These are phyloP conservation scores for Trichocladium uniseriatum DNA, from an alignment of 495 filamentous ascomycete species.

Conservation along the genomic window DNA sequence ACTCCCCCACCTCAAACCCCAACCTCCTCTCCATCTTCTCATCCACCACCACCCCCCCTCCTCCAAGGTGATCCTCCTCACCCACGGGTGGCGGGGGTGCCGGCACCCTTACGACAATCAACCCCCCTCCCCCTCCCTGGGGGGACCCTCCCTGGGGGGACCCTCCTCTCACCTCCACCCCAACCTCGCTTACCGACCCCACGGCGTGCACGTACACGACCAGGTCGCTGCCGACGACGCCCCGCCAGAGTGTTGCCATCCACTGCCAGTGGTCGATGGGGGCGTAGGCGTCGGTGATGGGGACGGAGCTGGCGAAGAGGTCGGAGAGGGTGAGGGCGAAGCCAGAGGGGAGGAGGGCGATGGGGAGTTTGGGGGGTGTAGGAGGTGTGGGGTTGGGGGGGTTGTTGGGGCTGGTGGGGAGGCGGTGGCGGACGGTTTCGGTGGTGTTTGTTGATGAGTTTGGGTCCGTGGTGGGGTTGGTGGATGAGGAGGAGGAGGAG, in stretches of 20 bases:
- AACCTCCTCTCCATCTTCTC: constrained; percentile 61
- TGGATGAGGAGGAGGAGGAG: background rate
- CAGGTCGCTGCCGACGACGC: constrained; percentile 76
- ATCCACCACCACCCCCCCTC: constrained; percentile 38
- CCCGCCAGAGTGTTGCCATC: constrained; percentile 92
- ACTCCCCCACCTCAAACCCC: constrained; percentile 78
- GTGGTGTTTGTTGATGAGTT: background rate
- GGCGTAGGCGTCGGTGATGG: constrained; percentile 67
- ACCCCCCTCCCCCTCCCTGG: constrained; percentile 42
- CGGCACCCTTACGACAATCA: constrained; percentile 30
- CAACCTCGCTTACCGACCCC: background rate
- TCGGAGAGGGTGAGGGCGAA: constrained; percentile 73
- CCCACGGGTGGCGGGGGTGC: too few relatives aligned
- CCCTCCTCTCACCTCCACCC: too few relatives aligned
- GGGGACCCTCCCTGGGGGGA: too few relatives aligned
- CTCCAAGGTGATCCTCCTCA: too few relatives aligned
- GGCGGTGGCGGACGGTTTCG: too few relatives aligned
- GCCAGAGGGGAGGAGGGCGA: constrained; percentile 60
- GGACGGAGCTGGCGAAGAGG: constrained; percentile 58
- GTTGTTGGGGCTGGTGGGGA: background rate
- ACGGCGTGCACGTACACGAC: constrained; percentile 55
- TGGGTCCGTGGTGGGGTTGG: background rate
- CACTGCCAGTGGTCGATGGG: constrained; percentile 95
- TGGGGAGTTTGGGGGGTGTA: constrained; percentile 33
- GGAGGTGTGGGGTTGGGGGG: background rate